phyloP scores from a whole-genome alignment of 139 green algal genomes.

The Chlamydomonas sphaeroides region DNA sequence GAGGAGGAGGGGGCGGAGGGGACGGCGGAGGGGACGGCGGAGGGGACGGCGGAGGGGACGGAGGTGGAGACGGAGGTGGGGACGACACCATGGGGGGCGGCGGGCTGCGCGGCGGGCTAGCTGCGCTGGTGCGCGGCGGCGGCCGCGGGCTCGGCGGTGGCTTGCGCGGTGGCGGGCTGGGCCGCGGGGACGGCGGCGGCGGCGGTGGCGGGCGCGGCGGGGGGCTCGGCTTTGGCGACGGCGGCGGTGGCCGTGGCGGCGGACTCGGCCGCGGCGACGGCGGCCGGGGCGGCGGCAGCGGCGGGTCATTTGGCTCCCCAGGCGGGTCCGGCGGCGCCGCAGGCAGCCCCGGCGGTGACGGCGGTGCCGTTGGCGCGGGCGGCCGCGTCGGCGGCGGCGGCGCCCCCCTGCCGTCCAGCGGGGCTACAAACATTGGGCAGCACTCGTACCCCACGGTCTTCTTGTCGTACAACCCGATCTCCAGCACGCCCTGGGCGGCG shows the following conservation, averaged over 20 bases:
- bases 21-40: conserved; percentile 2
- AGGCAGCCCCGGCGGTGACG: too few species aligned
- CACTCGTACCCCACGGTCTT: conserved; percentile 32
- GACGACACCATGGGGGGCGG: background rate
- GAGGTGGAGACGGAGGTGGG: background rate
- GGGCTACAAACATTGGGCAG: conserved; percentile 34
- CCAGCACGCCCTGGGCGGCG: background rate
- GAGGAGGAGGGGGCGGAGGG: too few species aligned
- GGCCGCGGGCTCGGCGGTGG: background rate
- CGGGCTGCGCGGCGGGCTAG: background rate
- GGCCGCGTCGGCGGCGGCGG: background rate
- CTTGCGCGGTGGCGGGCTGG: background rate
- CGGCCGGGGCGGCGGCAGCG: too few species aligned
- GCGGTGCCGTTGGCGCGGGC: background rate
- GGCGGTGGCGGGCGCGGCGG: background rate
- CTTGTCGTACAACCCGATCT: conserved; percentile 24
- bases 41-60: background rate
- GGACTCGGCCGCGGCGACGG: too few species aligned
- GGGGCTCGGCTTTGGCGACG: background rate
- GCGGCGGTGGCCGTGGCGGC: too few species aligned
- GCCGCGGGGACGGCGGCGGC: background rate
- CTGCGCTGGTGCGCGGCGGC: background rate
- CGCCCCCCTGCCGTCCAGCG: background rate
- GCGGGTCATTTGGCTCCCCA: too few species aligned
- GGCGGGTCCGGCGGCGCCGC: conserved; percentile 13